Conservation (phyloP, 1,284 basidiomycete species). For the Macrocystidia cucumis region DNA sequence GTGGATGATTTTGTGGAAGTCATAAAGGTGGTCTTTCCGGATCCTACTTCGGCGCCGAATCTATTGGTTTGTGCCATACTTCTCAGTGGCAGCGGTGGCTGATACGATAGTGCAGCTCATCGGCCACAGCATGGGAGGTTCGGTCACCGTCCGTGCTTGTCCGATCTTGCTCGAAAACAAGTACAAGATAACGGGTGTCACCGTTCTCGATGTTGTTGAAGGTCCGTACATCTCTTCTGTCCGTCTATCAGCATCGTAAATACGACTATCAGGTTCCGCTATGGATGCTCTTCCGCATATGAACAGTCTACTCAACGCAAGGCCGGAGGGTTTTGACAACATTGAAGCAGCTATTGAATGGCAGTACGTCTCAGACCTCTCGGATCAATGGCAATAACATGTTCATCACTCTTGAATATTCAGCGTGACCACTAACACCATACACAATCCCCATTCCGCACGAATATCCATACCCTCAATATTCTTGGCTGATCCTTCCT, state of each 20-base stretch:
- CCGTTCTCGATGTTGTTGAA: slow-evolving; percentile 94
- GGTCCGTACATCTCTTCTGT: slow-evolving; percentile 35
- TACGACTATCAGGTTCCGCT: slow-evolving; percentile 65
- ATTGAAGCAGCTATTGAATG: slow-evolving; percentile 87
- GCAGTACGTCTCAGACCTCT: slow-evolving; percentile 64
- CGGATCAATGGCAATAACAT: no score
- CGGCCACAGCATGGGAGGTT: slow-evolving; percentile 90
- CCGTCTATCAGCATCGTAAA: slow-evolving; percentile 1
- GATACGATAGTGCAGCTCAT: slow-evolving; percentile 51
- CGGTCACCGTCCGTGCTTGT: slow-evolving; percentile 72
- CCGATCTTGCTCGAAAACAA: slow-evolving; percentile 58
- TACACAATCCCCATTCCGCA: slow-evolving; percentile 75
- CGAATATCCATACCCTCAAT: slow-evolving; percentile 81
- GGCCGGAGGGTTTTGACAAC: slow-evolving; percentile 80
- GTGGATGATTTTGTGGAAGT: slow-evolving; percentile 67
- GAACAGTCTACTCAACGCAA: slow-evolving; percentile 79
- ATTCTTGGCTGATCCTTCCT: slow-evolving; percentile 43
- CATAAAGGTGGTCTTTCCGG: slow-evolving; percentile 62
- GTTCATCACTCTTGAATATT: slow-evolving; percentile 6
- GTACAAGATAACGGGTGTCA: slow-evolving; percentile 76
- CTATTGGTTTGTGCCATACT: slow-evolving; percentile 51
- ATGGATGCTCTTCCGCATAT: slow-evolving; percentile 89
- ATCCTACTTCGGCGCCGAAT: slow-evolving; percentile 54
- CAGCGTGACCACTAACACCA: slow-evolving; percentile 70
- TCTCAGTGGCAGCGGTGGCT: background rate